Percentiles rank a stretch among this genome's conserved stretches.
These are phyloP conservation scores for Afroboletus lepidellus DNA, from an alignment of 1,284 basidiomycete genomes.

Conservation along the genomic window DNA sequence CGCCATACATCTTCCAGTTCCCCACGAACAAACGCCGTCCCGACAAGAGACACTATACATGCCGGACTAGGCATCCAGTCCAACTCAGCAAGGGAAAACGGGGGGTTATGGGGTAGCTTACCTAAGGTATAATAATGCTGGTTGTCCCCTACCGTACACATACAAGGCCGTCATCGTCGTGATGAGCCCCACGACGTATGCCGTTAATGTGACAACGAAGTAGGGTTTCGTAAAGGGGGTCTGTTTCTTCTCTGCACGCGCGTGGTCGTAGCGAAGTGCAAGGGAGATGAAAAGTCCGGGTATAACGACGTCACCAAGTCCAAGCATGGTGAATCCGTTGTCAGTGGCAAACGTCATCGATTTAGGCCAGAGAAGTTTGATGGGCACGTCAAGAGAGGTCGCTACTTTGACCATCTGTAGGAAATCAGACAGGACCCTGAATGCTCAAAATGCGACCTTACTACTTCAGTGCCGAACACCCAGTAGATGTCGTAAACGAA, in stretches of 20 bases:
- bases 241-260: slow-evolving; percentile 39
- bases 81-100: slow-evolving; percentile 7
- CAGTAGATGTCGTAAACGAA: slow-evolving; percentile 91
- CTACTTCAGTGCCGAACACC: slow-evolving; percentile 83
- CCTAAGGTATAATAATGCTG: slow-evolving; percentile 91
- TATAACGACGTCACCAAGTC: slow-evolving; percentile 88
- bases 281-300: slow-evolving; percentile 90
- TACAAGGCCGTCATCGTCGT: slow-evolving; percentile 92
- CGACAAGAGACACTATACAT: slow-evolving; percentile 62
- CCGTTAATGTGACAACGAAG: slow-evolving; percentile 70
- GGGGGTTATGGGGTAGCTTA: slow-evolving; percentile 36
- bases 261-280: slow-evolving; percentile 84
- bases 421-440: slow-evolving; percentile 2
- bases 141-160: slow-evolving; percentile 76
- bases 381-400: slow-evolving; percentile 89
- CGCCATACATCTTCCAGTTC: slow-evolving; percentile 63
- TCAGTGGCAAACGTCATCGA: slow-evolving; percentile 54
- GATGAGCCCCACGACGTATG: slow-evolving; percentile 78
- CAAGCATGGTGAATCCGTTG: slow-evolving; percentile 86
- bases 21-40: slow-evolving; percentile 51
- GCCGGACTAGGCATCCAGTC: slow-evolving; percentile 49
- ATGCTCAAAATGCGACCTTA: slow-evolving; percentile 38
- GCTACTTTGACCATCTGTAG: slow-evolving; percentile 89
- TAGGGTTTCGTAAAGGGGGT: slow-evolving; percentile 72
- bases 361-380: slow-evolving; percentile 88